Base-by-base conservation (phyloP, 208 protist genomes). In the Acanthamoeba royreba region DNA sequence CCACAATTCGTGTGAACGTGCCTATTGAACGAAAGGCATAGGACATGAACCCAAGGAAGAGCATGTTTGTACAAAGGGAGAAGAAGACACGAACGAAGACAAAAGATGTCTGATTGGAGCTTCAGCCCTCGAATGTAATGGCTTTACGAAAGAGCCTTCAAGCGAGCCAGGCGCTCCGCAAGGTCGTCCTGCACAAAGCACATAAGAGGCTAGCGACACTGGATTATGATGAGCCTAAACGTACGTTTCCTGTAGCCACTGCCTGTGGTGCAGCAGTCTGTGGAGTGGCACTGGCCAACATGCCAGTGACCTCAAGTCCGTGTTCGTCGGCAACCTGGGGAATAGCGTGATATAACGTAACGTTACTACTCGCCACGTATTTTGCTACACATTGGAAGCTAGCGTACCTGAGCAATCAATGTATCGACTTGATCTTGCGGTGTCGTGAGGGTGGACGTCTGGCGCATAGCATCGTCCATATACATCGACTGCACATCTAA, bases 91-190 rank as follows among this genome's bases (percentile, higher is more conserved):
- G n/a, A n/a, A n/a, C n/a, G n/a, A n/a, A n/a, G n/a, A n/a, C n/a
- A n/a, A n/a, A n/a, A n/a, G n/a, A n/a, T n/a, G n/a, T n/a, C n/a
- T n/a, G n/a, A n/a, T n/a, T n/a, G n/a, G n/a, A n/a, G n/a, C n/a
- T n/a, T n/a, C n/a, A n/a, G n/a, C n/a, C n/a, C n/a, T n/a, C n/a
- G n/a, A n/a, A n/a, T n/a, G n/a, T n/a, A n/a, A n/a, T n/a, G n/a
- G 19, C n/a, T n/a, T 61, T 49, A 89, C 28, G 81, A 89, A 25
- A 49, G 43, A 38, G 81, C 81, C 81, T 89, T 89, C 4, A 89
- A 46, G 4, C 47, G n/a, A 63, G 40, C 81, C 81, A 89, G n/a
- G 40, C 81, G 81, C 40, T 49, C 81, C 43, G 31, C 15, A 15
- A 89, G 81, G 31, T 89, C 81, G 61, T 89, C 81, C 81, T 89